Percentiles rank a stretch among this genome's conserved stretches.
Evolutionary conservation across 2,329 filamentous ascomycete species (phyloP).

Genomic region (Trichoderma cornu-damae): DNA sequence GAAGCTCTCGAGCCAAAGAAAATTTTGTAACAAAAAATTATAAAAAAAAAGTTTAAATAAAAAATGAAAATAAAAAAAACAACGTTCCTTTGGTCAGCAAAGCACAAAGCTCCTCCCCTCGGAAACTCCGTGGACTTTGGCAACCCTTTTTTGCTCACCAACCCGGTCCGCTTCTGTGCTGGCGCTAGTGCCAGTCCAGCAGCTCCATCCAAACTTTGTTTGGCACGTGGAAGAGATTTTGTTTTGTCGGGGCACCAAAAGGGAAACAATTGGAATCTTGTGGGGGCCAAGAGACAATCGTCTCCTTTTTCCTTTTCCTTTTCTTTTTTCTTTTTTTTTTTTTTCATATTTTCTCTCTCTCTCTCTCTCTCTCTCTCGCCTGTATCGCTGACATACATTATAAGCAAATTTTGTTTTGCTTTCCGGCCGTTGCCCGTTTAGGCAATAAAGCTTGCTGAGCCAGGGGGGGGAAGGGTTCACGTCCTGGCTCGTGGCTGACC

Average conservation of each 20-base stretch:
- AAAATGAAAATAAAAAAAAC: not conserved
- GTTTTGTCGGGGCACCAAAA: too few species aligned
- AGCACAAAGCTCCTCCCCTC: not conserved
- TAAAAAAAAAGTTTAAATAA: too few species aligned
- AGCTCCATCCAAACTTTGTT: conserved; percentile 1
- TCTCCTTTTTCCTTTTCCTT: not conserved
- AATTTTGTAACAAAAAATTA: too few species aligned
- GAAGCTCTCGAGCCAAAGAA: not conserved
- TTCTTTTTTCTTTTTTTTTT: not conserved
- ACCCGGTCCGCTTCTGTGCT: not conserved
- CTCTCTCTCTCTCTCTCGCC: not conserved
- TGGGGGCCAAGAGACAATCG: not conserved
- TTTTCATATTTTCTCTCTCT: not conserved
- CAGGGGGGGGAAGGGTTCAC: too few species aligned
- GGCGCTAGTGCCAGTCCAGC: not conserved
- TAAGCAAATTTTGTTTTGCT: conserved; percentile 1
- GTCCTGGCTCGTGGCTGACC: too few species aligned
- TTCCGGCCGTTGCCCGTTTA: not conserved
- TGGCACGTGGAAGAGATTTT: conserved; percentile 13
- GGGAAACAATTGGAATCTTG: too few species aligned
- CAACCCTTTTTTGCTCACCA: not conserved
- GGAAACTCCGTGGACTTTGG: conserved; percentile 13
- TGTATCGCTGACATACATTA: not conserved
- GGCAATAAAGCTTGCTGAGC: not conserved
- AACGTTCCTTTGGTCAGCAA: too few species aligned